These are phyloP conservation scores for Pseudogymnoascus sp. DNA, from an alignment of 2,329 filamentous ascomycete genomes.

Conservation along the genomic window DNA sequence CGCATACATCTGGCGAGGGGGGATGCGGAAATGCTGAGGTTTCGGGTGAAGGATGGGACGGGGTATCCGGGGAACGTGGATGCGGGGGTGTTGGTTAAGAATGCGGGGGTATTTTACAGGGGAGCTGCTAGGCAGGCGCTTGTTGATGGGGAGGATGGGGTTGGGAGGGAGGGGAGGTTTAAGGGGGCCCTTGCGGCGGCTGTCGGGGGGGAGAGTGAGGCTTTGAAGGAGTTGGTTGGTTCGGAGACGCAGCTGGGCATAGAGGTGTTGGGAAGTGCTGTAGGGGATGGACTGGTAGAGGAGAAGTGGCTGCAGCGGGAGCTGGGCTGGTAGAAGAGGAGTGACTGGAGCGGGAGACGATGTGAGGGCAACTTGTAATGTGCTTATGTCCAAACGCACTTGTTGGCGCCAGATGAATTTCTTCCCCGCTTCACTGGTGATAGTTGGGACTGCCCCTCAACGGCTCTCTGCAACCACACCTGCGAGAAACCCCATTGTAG, in stretches of 20 bases:
- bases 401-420: neutral
- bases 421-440: neutral
- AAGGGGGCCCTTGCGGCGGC: slow-evolving; percentile 43
- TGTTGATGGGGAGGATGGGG: slow-evolving; percentile 34
- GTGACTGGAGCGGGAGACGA: neutral
- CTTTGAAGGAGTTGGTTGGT: slow-evolving; percentile 32
- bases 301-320: neutral
- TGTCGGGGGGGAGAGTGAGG: slow-evolving; percentile 33
- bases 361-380: neutral
- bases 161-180: slow-evolving; percentile 34
- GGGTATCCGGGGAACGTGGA: slow-evolving; percentile 38
- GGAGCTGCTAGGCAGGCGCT: slow-evolving; percentile 36
- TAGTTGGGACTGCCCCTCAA: neutral
- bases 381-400: neutral
- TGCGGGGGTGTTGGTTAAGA: slow-evolving; percentile 41
- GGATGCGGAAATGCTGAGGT: slow-evolving; percentile 48
- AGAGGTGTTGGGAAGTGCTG: slow-evolving; percentile 41
- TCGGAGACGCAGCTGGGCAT: slow-evolving; percentile 32
- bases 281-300: slow-evolving; percentile 44
- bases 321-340: slow-evolving; percentile 33
- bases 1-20: slow-evolving; percentile 48
- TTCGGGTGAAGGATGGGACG: slow-evolving; percentile 41
- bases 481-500: neutral
- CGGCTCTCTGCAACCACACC: neutral
- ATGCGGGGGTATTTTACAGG: slow-evolving; percentile 51